Evolutionary conservation across 208 protist species (phyloP).

Genomic region (Strigomonas galati): DNA sequence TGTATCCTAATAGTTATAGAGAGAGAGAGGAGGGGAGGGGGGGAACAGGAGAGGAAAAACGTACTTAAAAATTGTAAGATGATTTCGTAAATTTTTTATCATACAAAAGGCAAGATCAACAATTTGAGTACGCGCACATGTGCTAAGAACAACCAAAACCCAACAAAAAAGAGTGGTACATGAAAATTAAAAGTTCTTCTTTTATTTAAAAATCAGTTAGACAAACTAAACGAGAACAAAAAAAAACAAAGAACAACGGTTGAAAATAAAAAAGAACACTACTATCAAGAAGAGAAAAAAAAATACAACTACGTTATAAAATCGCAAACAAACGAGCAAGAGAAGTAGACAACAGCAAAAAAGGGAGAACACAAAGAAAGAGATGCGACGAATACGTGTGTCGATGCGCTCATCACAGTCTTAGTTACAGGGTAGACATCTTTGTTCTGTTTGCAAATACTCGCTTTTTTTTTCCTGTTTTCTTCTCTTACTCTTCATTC

Average conservation of each 20-base stretch:
- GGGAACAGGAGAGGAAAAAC: not conserved
- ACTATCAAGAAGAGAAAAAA: conserved; percentile 10
- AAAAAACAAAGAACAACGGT: conserved; percentile 10
- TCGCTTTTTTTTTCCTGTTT: conserved; percentile 1
- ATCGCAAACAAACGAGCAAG: conserved; percentile 4
- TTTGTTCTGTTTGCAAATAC: not conserved
- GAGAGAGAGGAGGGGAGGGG: conserved; percentile 1
- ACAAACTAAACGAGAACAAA: not conserved
- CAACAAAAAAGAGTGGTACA: too few species aligned
- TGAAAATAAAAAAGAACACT: conserved; percentile 13
- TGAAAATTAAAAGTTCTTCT: too few species aligned
- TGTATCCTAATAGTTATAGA: too few species aligned
- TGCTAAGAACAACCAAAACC: not conserved
- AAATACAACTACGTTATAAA: conserved; percentile 17
- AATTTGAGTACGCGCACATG: too few species aligned
- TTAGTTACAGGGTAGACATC: too few species aligned
- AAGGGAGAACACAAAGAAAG: not conserved
- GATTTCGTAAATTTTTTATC: too few species aligned
- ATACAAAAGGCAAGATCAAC: too few species aligned
- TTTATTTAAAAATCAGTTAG: not conserved
- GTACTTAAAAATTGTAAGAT: too few species aligned
- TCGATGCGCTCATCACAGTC: not conserved
- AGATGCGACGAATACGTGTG: not conserved
- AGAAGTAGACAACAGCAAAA: conserved; percentile 7
- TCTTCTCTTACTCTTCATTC: not conserved